Evolutionary conservation across 1,139 yeast species (phyloP), one percentile per base, ranked within the genome.

Genomic region (Pichia sp.): DNA sequence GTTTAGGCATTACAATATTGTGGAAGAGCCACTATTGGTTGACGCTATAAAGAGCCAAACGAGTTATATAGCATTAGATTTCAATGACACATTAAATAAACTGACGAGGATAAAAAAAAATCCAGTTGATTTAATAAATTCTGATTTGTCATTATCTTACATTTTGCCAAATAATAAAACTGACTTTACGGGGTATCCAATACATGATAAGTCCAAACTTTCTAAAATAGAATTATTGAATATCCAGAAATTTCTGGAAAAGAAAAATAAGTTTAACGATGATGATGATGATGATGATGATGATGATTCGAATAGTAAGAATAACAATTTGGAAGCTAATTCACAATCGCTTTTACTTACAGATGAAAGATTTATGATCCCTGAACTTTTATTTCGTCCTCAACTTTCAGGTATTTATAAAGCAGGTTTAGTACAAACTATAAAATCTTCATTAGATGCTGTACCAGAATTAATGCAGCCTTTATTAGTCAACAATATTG

Each of bases 1-100:
- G 4, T 93, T 87, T 65, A 76, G 98, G 54, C 95, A 95, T 70
- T 93, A 91, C 68, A 95, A 95, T 64, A 91, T 95, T 62, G 83
- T 88, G 66, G 97, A 91, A 56, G 99, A 95, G 67, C 87, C 96
- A 0, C 75, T 87, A 9, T 71, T 95, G 49, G 84, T 93, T 49
- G 88, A 91, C 64, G 83, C 87, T 42, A 87, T 95, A 59, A 93
- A 95, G 64, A 96, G 93, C 62, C 73, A 79, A 38, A 77, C 95
- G 8, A 81, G 93, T 61, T 90, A 80, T 66, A 81, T 91, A 46
- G 84, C 96, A 0, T 60, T 64, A 16, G 82, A 91, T 59, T 93
- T 85, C 63, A 76, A 75, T 42, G 70, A 70, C 19, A 81, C 86
- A 28, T 71, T 91, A 53, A 72, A 74, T 46, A 65, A 66, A 39